Evolutionary conservation across 2,329 filamentous ascomycete species (phyloP), one percentile per base, ranked within the genome.

Genomic region (Polytolypa hystricis): DNA sequence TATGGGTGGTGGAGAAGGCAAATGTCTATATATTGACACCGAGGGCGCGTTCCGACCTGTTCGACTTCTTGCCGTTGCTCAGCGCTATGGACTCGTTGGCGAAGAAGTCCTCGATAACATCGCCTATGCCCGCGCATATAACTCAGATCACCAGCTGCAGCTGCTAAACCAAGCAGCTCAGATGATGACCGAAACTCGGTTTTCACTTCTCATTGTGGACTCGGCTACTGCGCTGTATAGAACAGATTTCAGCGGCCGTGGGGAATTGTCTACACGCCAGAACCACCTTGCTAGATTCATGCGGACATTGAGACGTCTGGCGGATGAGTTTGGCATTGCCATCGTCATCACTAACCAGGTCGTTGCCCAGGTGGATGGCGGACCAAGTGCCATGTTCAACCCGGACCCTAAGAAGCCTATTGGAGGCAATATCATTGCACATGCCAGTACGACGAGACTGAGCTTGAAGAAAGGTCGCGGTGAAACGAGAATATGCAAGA

Each of bases 111-210:
- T 98, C 6, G 93, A 98, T 65, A 98, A 98, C 49, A 87, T 98
- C 39, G 93, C 93, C 3, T 98, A 98, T 58, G 93, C 93, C 33
- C 81, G 91, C 42, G 91, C 91, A 7, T 98, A 98, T 68, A 98
- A 98, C 59, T 96, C 89, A 0, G 91, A 98, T 47, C 91, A 98
- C 61, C 91, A 98, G 60, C 74, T 98, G 34, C 85, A 94, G 57
- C 72, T 98, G 5, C 77, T 98, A 43, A 91, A 91, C 52, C 89
- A 96, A 60, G 93, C 91, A 3, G 82, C 91, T 2, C 79, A 86
- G 43, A 98, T 98, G 91, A 98, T 98, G 93, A 95, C 87, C 40
- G 93, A 98, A 66, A 98, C 91, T 0, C 79, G 91, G 3, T 98
- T 98, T 61, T 96, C 91, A 3, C 73, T 98, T 6, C 77, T 98